Evolutionary conservation across 805 yeast species (phyloP).

Genomic region (Pichia californica): DNA sequence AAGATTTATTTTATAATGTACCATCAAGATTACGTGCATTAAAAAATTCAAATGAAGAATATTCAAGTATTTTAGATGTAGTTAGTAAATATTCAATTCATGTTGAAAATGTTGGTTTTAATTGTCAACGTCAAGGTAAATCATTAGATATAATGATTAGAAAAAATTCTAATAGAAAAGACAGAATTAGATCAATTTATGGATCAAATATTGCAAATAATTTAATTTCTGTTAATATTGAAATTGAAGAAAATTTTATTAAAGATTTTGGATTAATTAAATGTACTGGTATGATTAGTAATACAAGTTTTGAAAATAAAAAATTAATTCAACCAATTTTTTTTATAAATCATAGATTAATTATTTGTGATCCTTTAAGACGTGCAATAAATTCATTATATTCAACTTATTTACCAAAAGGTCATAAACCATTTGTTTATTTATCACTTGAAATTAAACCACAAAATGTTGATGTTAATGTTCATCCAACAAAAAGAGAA

Average conservation of each 20-base stretch:
- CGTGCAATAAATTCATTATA: slow-evolving; percentile 61
- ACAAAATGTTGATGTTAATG: slow-evolving; percentile 77
- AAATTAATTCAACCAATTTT: slow-evolving; percentile 63
- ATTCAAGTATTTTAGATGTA: slow-evolving; percentile 69
- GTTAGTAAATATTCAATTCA: slow-evolving; percentile 81
- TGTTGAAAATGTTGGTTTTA: slow-evolving; percentile 59
- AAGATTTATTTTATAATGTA: slow-evolving; percentile 83
- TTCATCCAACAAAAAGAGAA: slow-evolving; percentile 93
- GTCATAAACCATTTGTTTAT: slow-evolving; percentile 71
- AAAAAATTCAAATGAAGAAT: slow-evolving; percentile 65
- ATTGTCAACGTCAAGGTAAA: slow-evolving; percentile 67
- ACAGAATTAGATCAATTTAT: slow-evolving; percentile 66
- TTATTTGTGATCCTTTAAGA: slow-evolving; percentile 72
- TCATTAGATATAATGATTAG: slow-evolving; percentile 54
- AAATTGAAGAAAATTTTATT: slow-evolving; percentile 19
- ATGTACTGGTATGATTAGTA: slow-evolving; percentile 59
- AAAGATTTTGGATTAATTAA: slow-evolving; percentile 41
- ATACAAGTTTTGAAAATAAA: slow-evolving; percentile 63
- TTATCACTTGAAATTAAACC: slow-evolving; percentile 63
- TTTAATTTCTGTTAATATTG: slow-evolving; percentile 42
- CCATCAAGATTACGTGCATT: slow-evolving; percentile 72
- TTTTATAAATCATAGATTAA: slow-evolving; percentile 81
- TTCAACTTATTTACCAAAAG: slow-evolving; percentile 67
- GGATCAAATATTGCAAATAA: slow-evolving; percentile 67
- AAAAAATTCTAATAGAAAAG: slow-evolving; percentile 43